A percentile compares a stretch with the other conserved stretches of the same genome.
Evolutionary conservation across 2,329 filamentous ascomycete species (phyloP).

Genomic region (Aspergillus tubingensis): DNA sequence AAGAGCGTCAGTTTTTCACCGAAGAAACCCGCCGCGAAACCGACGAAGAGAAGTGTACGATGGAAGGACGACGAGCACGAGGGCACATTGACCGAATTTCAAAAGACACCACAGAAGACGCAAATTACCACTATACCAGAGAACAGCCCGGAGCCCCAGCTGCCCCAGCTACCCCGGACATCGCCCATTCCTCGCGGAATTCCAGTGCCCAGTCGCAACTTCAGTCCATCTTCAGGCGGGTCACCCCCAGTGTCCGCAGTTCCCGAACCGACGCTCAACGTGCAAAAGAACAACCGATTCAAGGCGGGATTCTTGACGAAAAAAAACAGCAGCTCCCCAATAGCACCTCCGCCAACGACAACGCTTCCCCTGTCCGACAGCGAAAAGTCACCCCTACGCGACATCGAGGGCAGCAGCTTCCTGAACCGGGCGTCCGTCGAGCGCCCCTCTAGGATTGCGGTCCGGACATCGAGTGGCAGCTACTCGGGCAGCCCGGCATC

Average conservation of each 20-base stretch:
- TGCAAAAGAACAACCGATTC: slow-evolving; percentile 73
- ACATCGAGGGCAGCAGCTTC: slow-evolving; percentile 54
- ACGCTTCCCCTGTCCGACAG: slow-evolving; percentile 62
- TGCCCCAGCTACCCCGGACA: slow-evolving; percentile 50
- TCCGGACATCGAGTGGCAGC: slow-evolving; percentile 42
- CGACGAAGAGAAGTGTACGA: slow-evolving; percentile 76
- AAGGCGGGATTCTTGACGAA: slow-evolving; percentile 84
- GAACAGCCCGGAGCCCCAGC: slow-evolving; percentile 47
- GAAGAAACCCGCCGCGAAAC: slow-evolving; percentile 63
- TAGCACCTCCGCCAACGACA: slow-evolving; percentile 60
- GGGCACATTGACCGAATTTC: slow-evolving; percentile 83
- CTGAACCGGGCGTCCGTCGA: slow-evolving; percentile 50
- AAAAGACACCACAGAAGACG: slow-evolving; percentile 78
- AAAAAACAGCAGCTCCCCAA: slow-evolving; percentile 65
- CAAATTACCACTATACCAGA: slow-evolving; percentile 56
- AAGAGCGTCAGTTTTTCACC: slow-evolving; percentile 83
- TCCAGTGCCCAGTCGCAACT: slow-evolving; percentile 42
- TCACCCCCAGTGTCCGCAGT: slow-evolving; percentile 60
- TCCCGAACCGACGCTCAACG: slow-evolving; percentile 61
- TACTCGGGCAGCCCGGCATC: slow-evolving; percentile 41
- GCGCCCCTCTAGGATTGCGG: slow-evolving; percentile 41
- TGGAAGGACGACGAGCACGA: slow-evolving; percentile 92
- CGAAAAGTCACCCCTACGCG: slow-evolving; percentile 57
- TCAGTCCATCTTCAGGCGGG: slow-evolving; percentile 45
- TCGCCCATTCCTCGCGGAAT: slow-evolving; percentile 52